Conservation (phyloP, 106 monocot genomes). For the Chionographis japonica region DNA sequence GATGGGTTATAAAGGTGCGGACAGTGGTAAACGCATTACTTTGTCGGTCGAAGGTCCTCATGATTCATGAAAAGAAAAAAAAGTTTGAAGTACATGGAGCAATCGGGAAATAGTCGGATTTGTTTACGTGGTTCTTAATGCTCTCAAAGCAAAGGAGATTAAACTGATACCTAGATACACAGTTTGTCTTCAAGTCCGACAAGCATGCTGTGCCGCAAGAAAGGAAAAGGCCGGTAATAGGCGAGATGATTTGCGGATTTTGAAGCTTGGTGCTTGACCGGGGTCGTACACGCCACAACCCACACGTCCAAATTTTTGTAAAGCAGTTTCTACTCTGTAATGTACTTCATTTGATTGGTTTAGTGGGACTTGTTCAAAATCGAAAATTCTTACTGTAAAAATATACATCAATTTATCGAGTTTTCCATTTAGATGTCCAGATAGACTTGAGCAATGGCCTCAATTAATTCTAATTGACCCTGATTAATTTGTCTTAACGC, state of each 20-base stretch:
- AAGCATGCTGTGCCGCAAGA: no score
- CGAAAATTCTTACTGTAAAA: background rate
- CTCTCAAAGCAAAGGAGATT: no score
- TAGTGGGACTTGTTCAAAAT: slow-evolving; percentile 1
- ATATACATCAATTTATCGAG: no score
- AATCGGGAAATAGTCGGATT: background rate
- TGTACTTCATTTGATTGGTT: slow-evolving; percentile 1
- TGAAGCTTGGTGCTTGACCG: background rate
- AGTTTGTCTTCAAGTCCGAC: no score
- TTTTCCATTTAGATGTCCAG: no score
- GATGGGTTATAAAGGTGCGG: slow-evolving; percentile 35
- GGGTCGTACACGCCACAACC: background rate
- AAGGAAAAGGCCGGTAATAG: no score
- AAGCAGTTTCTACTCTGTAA: background rate
- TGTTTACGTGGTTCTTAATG: no score
- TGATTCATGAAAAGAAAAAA: slow-evolving; percentile 18
- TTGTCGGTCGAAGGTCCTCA: slow-evolving; percentile 26
- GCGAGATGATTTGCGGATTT: background rate
- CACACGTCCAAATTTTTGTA: slow-evolving; percentile 7
- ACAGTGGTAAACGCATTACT: slow-evolving; percentile 26
- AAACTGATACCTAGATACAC: no score
- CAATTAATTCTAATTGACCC: no score
- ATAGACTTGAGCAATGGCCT: no score
- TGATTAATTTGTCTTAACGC: no score
- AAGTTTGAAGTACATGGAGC: slow-evolving; percentile 4